Conservation (phyloP, 495 filamentous ascomycete species). For the Schizothecium vesticola region DNA sequence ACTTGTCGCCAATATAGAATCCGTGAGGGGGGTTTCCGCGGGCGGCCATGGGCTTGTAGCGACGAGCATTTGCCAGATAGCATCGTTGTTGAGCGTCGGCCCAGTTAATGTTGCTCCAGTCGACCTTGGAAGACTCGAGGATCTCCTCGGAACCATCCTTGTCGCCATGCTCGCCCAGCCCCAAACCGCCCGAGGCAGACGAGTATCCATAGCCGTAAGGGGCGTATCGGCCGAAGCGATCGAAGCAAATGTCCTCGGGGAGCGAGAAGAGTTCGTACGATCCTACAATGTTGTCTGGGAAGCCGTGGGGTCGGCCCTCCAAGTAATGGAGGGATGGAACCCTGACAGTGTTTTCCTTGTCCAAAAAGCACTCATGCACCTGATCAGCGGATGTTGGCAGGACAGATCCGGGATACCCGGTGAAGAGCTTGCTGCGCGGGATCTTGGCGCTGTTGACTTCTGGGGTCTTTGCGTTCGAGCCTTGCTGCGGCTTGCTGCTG, state of each 20-base stretch:
- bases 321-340: slow-evolving; percentile 66
- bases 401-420: slow-evolving; percentile 58
- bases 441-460: slow-evolving; percentile 64
- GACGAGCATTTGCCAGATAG: slow-evolving; percentile 59
- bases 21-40: slow-evolving; percentile 37
- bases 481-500: slow-evolving; percentile 19
- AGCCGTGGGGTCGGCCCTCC: slow-evolving; percentile 67
- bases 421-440: slow-evolving; percentile 62
- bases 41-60: slow-evolving; percentile 49
- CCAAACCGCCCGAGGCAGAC: slow-evolving; percentile 67
- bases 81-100: slow-evolving; percentile 67
- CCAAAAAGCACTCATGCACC: slow-evolving; percentile 69
- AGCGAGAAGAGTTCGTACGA: slow-evolving; percentile 75
- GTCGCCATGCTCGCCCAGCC: slow-evolving; percentile 73
- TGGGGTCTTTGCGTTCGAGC: slow-evolving; percentile 35
- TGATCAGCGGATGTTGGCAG: slow-evolving; percentile 46
- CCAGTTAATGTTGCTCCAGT: slow-evolving; percentile 46
- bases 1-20: slow-evolving; percentile 35
- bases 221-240: slow-evolving; percentile 80
- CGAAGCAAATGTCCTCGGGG: slow-evolving; percentile 87
- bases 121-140: slow-evolving; percentile 60
- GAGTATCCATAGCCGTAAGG: slow-evolving; percentile 89
- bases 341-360: slow-evolving; percentile 53
- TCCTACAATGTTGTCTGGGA: slow-evolving; percentile 77
- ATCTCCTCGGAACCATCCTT: slow-evolving; percentile 66